Evolutionary conservation across 257 asterid species (phyloP), one percentile per base, ranked within the genome.

Genomic region (Mitragyna speciosa): DNA sequence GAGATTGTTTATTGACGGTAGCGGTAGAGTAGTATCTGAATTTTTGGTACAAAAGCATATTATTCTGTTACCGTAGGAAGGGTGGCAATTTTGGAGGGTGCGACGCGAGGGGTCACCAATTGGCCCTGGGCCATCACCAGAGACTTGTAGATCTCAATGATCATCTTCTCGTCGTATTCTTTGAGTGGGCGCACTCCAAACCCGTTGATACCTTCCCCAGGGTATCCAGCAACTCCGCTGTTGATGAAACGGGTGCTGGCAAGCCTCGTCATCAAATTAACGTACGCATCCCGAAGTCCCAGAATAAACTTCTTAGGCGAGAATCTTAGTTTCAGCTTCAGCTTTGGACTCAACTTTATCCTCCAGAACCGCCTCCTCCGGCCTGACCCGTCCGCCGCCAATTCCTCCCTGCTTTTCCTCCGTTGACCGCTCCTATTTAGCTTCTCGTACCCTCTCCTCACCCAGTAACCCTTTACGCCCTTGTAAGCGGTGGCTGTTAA

Each of bases 151-250:
- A 86, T 80, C 88, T 86, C 87, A 41, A 81, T 47, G 0, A 88
- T 70, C 85, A 84, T 81, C 85, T 61, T 83, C 84, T 88, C 91
- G 26, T 88, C 91, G 64, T 88, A 88, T 80, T 88, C 91, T 67
- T 86, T 88, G 15, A 84, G 48, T 19, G 86, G 78, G 52, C 85
- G 76, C 61, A 67, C 19, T 47, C 93, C 97, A 79, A 92, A 92
- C 26, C 90, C 91, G 48, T 76, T 51, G 2, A 59, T 70, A 0
- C 81, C 86, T 31, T 70, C 88, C 56, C 84, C 89, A 56, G 81
- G 81, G 28, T 77, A 84, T 1, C 87, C 86, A 47, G 49, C 87
- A 28, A 59, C 15, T 12, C 81, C 85, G 30, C 76, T 76, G 41
- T 66, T 79, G 30, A 84, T 63, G 71, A 45, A 77, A 41, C 84